These are phyloP conservation scores for Sugiyamaella novakii DNA, from an alignment of 1,139 yeast species.

Conservation along the genomic window DNA sequence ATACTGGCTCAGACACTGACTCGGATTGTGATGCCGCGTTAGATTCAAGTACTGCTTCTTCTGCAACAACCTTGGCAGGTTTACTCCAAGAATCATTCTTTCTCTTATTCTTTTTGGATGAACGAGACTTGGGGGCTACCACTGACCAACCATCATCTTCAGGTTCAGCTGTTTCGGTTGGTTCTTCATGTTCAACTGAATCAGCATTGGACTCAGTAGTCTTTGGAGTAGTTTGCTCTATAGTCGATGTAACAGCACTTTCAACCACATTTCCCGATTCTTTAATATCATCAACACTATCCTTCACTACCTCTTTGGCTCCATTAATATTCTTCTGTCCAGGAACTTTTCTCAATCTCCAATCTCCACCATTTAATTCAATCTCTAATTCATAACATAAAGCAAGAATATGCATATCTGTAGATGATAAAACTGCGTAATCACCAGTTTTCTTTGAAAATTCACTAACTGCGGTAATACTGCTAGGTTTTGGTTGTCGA, in stretches of 20 bases:
- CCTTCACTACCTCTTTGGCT: constrained; percentile 19
- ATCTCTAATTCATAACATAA: constrained; percentile 83
- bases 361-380: constrained; percentile 66
- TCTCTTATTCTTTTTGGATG: constrained; percentile 25
- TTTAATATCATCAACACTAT: background rate
- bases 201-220: background rate
- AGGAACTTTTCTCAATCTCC: constrained; percentile 65
- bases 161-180: constrained; percentile 10
- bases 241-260: background rate
- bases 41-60: constrained; percentile 15
- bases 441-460: constrained; percentile 94
- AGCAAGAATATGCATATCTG: constrained; percentile 92
- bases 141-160: constrained; percentile 33
- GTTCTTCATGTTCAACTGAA: constrained; percentile 16
- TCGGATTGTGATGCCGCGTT: constrained; percentile 1
- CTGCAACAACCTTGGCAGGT: constrained; percentile 22
- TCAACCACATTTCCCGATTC: background rate
- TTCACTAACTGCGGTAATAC: constrained; percentile 63
- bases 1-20: constrained; percentile 9
- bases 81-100: constrained; percentile 13
- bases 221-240: background rate
- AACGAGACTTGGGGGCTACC: constrained; percentile 23
- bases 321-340: constrained; percentile 54
- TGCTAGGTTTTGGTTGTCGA: constrained; percentile 73
- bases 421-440: constrained; percentile 77